These are phyloP conservation scores for Hymenoscyphus fraxineus DNA, from an alignment of 2,329 filamentous ascomycete genomes.

Conservation along the genomic window DNA sequence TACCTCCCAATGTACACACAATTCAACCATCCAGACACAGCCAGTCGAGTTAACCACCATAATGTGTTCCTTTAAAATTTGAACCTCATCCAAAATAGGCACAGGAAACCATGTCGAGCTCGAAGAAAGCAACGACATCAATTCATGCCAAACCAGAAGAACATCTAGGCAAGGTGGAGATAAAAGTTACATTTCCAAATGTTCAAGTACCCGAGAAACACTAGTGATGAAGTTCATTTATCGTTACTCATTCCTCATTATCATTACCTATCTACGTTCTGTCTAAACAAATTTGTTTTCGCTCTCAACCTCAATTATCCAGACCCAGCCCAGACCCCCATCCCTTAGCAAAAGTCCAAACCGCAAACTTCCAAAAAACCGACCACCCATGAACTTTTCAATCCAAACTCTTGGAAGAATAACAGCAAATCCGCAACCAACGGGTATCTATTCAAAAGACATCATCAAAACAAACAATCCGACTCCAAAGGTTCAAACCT, in stretches of 20 bases:
- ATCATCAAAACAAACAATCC: neutral
- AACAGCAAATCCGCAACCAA: neutral
- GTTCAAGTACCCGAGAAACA: too few species aligned
- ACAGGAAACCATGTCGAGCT: too few species aligned
- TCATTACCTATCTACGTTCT: neutral
- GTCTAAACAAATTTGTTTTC: neutral
- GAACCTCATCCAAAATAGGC: too few species aligned
- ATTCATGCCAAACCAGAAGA: too few species aligned
- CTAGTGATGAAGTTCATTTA: too few species aligned
- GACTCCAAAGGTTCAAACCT: neutral
- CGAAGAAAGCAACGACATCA: too few species aligned
- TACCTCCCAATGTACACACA: too few species aligned
- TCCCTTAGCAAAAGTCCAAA: neutral
- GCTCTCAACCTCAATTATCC: neutral
- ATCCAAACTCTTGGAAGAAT: neutral
- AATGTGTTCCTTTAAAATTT: too few species aligned
- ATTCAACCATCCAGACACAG: too few species aligned
- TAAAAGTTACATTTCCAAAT: too few species aligned
- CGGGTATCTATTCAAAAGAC: neutral
- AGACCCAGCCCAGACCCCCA: neutral
- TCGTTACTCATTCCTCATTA: neutral
- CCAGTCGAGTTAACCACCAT: too few species aligned
- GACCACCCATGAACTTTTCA: neutral
- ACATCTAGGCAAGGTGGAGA: too few species aligned
- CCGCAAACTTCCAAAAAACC: neutral